Evolutionary conservation across 371 early-diverging fungal genomes (phyloP), one percentile per base, ranked within the genome.

Genomic region (Paraphysoderma sedebokerense): DNA sequence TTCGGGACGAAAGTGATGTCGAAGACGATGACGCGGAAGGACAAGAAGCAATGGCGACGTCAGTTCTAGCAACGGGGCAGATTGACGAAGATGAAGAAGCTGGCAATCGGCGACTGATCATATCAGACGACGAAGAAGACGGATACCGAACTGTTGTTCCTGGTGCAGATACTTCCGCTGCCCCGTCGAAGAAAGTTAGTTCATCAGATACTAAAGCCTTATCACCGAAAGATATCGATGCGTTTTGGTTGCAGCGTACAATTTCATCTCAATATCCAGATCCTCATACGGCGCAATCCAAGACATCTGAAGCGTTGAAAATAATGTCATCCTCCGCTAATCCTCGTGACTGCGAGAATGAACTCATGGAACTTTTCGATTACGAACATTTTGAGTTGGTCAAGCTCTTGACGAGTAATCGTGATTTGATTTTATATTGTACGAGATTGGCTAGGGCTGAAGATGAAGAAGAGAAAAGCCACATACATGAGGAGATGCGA

Each of bases 221-320:
- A 32, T 48, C 59, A 24, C 76, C 87, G 7, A 87, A 89, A 59
- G 85, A 87, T 47, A 73, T 97, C 51, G 95, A 95, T 61, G 90
- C 93, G 4, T 92, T 91, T 62, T 97, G 92, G 92, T 70, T 92
- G n/a, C 95, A 93, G 59, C 82, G 93, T 32, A 72, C 77, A 44
- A 70, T 97, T 23, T 68, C 82, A 24, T 59, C 72, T 20, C 74
- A 79, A 48, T 90, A 85, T 59, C 53, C 77, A 29, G 97, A 93
- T 61, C 81, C 89, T 1, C 79, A 79, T 46, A 69, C 70, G 3
- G 85, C 91, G 5, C 88, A 88, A 62, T 75, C 82, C 46, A 93
- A 91, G 67, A 79, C 95, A 0, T 63, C 66, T 0, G 63, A 66
- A 19, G 85, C 88, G 0, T 65, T 86, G 53, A 71, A 74, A 6